Evolutionary conservation across 257 asterid species (phyloP).

Genomic region (Galeopsis tetrahit): DNA sequence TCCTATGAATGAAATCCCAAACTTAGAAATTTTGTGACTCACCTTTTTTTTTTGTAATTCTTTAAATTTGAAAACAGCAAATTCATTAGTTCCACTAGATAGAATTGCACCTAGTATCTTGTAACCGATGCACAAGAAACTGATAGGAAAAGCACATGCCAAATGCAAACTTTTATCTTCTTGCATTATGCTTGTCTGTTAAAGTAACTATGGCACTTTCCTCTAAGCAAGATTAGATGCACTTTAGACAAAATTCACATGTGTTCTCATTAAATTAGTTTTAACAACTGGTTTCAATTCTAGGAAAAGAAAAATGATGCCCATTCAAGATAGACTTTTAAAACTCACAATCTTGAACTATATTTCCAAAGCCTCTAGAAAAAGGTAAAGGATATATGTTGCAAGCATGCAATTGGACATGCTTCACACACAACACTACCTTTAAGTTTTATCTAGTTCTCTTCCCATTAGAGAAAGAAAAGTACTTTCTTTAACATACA

Average conservation of each 20-base stretch:
- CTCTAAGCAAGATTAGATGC: slow-evolving; percentile 1
- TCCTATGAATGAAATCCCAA: slow-evolving; percentile 7
- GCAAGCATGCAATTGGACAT: not conserved
- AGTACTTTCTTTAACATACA: not conserved
- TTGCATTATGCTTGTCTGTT: slow-evolving; percentile 1
- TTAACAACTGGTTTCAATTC: not conserved
- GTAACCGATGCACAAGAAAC: slow-evolving; percentile 18
- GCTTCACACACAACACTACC: slow-evolving; percentile 1
- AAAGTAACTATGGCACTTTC: slow-evolving; percentile 16
- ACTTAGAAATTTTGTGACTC: not conserved
- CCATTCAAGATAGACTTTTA: slow-evolving; percentile 4
- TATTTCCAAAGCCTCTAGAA: slow-evolving; percentile 1
- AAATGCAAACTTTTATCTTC: slow-evolving; percentile 5
- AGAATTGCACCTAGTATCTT: slow-evolving; percentile 22
- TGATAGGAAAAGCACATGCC: not conserved
- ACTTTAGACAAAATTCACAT: slow-evolving; percentile 17
- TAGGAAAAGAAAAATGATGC: not conserved
- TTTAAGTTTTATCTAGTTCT: not conserved
- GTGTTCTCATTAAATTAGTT: slow-evolving; percentile 10
- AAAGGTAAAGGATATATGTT: not conserved
- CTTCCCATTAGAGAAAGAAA: not conserved
- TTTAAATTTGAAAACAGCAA: not conserved
- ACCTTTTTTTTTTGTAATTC: not conserved
- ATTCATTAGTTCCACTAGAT: not conserved
- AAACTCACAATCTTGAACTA: slow-evolving; percentile 8